Evolutionary conservation across 2,329 filamentous ascomycete species (phyloP), one percentile per base, ranked within the genome.

Genomic region (Xylaria sp.): DNA sequence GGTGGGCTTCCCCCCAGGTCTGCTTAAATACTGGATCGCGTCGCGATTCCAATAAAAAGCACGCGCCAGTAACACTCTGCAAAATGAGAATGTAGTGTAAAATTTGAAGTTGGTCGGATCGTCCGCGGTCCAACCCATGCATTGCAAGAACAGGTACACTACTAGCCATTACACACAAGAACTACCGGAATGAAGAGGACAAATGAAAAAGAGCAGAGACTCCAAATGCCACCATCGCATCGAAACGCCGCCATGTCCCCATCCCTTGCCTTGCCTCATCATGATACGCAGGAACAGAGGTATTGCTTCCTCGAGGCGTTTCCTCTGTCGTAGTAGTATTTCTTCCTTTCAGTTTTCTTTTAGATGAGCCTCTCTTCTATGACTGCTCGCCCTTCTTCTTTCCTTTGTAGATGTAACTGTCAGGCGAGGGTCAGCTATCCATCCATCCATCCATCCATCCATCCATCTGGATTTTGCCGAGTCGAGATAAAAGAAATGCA

Each of bases 321-420:
- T 9, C 20, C 18, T 34, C 4, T 13, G 50, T 55, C 23, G 9
- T 13, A 23, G 50, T 55, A 36, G 9, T 13, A 23, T 36, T 20
- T 36, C 30, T 23, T 55, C 50, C n/a, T 53, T 34, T 20, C 7
- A 4, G n/a, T 34, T 15, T 32, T 18, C 20, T 28, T 48, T 20
- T 12, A 55, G 25, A 25, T 12, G 8, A 46, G 30, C 25, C 43
- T 45, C 36, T 41, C 50, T 43, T 41, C 60, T 76, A 78, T 39
- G 71, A 72, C 63, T 72, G 72, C 70, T 74, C 76, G 57, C 67
- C 73, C 75, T 73, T 76, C 76, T 61, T 75, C 73, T 73, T 77
- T 76, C 75, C 74, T 70, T 75, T 78, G 69, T 78, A 78, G 61
- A 79, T 63, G 52, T 79, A 79, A 28, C 77, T 79, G 53, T 4